Conservation (phyloP, 192 early-diverging fungal genomes). For the Entomortierella lignicola region DNA sequence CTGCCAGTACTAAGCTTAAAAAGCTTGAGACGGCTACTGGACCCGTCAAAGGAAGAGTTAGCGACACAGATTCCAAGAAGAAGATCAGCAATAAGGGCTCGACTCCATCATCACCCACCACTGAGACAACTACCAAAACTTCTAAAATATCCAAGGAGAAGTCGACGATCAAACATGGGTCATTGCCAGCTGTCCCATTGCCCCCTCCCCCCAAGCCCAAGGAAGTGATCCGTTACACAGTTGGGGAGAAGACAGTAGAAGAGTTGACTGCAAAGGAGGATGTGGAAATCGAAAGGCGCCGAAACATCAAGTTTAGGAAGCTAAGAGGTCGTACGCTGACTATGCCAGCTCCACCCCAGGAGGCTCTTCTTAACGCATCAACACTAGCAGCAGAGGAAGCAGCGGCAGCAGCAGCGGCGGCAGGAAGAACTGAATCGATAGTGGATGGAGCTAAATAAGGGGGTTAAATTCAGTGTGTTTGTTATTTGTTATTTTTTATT, state of each 20-base stretch:
- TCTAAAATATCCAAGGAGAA: slow-evolving; percentile 7
- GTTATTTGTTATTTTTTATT: slow-evolving; percentile 5
- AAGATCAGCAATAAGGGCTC: background rate
- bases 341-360: slow-evolving; percentile 44
- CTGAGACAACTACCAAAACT: background rate
- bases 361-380: slow-evolving; percentile 15
- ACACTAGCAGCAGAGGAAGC: background rate
- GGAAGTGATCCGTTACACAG: slow-evolving; percentile 49
- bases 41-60: slow-evolving; percentile 21
- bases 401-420: background rate
- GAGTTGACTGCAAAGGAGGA: slow-evolving; percentile 41
- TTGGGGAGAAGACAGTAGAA: slow-evolving; percentile 50
- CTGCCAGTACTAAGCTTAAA: slow-evolving; percentile 3
- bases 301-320: slow-evolving; percentile 50
- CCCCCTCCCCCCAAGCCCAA: slow-evolving; percentile 40
- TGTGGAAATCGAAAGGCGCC: slow-evolving; percentile 48
- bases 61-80: slow-evolving; percentile 5
- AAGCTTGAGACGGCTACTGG: background rate
- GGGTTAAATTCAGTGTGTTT: background rate
- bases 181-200: slow-evolving; percentile 43
- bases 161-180: slow-evolving; percentile 15
- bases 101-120: background rate
- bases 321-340: slow-evolving; percentile 39
- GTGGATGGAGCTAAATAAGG: background rate
- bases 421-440: background rate